Base-by-base conservation (phyloP, 2,329 filamentous ascomycete species). In the Seiridium cupressi region DNA sequence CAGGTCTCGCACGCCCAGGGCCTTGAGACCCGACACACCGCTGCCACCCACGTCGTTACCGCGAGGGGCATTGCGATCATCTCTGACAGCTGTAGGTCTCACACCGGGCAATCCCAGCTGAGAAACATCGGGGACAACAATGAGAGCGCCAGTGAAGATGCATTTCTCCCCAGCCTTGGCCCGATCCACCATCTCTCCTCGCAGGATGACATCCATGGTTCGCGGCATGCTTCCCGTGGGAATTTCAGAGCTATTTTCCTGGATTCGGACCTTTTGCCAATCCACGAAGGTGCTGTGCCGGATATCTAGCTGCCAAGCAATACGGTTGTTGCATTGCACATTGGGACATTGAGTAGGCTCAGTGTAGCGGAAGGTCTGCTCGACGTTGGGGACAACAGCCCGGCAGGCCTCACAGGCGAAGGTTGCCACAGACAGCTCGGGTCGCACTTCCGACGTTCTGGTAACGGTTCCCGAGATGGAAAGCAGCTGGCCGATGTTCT, bases 101-200 rank as follows among this genome's bases (percentile, higher is more conserved):
- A 93, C 83, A 53, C 95, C 95, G 2, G 95, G 95, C 36, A 98
- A 86, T 44, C 93, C 90, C 60, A 99, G 86, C 74, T 98, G 95
- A 71, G 93, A 97, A 62, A 99, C 92, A 73, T 99, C 95, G 0
- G 95, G 95, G 40, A 99, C 93, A 18, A 99, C 95, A 62, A 99
- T 98, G 64, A 98, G 78, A 4, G 93, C 93, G 64, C 95, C 95
- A 0, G 94, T 98, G 75, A 99, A 99, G 70, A 99, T 92, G 74
- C 95, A 99, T 77, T 96, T 97, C 77, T 99, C 95, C 64, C 95
- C 95, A 54, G 95, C 95, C 79, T 98, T 98, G 57, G 94, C 93
- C 56, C 95, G 88, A 70, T 99, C 95, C 34, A 99, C 95, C 79
- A 99, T 97, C 74, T 99, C 95, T 70, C 95, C 95, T 62, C 95